Evolutionary conservation across 2,329 filamentous ascomycete species (phyloP).

Genomic region (Annulohypoxylon truncatum): DNA sequence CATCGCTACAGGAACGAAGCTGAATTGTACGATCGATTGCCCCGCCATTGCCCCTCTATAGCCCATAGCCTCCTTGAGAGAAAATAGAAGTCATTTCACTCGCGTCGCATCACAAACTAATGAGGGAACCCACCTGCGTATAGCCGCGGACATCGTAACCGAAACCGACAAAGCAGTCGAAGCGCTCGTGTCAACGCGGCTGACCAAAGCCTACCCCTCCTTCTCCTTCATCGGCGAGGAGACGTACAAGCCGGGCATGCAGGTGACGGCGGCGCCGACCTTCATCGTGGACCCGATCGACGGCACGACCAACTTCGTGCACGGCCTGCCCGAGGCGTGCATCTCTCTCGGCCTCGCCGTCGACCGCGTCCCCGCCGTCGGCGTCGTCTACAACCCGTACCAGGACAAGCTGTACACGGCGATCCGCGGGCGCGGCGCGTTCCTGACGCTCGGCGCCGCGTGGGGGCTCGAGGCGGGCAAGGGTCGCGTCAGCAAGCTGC

Average conservation of each 20-base stretch:
- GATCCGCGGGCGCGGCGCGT: constrained; percentile 75
- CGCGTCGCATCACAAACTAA: not conserved
- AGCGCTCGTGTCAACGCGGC: constrained; percentile 66
- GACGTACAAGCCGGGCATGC: constrained; percentile 75
- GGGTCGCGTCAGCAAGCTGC: constrained; percentile 56
- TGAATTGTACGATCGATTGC: constrained; percentile 66
- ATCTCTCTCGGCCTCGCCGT: constrained; percentile 80
- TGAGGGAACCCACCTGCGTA: not conserved
- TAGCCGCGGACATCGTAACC: constrained; percentile 76
- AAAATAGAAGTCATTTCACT: not conserved
- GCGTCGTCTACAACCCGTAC: constrained; percentile 85
- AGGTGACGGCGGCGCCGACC: constrained; percentile 73
- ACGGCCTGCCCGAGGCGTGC: constrained; percentile 78
- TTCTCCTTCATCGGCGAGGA: constrained; percentile 80
- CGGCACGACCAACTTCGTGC: constrained; percentile 84
- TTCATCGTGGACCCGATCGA: constrained; percentile 88
- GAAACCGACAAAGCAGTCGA: constrained; percentile 76
- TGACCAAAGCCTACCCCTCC: constrained; percentile 64
- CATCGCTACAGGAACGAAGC: constrained; percentile 69
- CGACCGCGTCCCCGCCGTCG: constrained; percentile 70
- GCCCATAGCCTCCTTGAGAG: not conserved
- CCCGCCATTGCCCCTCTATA: constrained; percentile 40
- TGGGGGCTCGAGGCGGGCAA: constrained; percentile 54
- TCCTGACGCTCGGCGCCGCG: constrained; percentile 59
- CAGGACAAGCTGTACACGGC: constrained; percentile 75